A percentile compares a stretch with the other conserved stretches of the same genome.
Conservation (phyloP, 1,139 yeast genomes). For the Saccharomyces hybrid region DNA sequence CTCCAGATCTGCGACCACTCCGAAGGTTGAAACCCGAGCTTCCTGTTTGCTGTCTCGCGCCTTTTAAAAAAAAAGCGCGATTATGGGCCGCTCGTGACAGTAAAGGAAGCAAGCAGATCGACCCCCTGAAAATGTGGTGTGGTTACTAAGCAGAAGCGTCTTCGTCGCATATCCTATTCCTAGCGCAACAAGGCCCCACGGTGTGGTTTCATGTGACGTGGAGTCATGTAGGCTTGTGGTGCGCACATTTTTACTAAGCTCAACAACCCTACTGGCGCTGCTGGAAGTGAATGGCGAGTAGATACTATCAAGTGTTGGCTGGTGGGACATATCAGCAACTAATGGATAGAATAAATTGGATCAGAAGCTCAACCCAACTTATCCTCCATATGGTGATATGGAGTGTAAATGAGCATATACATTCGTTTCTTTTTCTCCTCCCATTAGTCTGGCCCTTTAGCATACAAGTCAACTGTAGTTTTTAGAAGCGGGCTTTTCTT, state of each 20-base stretch:
- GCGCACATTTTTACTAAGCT: neutral
- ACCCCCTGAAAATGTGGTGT: constrained; percentile 1
- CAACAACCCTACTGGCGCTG: neutral
- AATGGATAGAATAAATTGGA: neutral
- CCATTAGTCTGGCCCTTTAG: neutral
- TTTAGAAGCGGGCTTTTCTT: neutral
- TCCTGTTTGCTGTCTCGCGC: neutral
- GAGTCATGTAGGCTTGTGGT: neutral
- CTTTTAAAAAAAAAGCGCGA: neutral
- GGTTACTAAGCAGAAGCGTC: neutral
- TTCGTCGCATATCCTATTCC: neutral
- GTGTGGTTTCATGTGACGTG: neutral
- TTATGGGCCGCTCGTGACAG: neutral
- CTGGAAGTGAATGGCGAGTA: neutral
- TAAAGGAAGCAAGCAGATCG: neutral
- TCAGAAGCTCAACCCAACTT: neutral
- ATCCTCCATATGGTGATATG: neutral
- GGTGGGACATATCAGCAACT: neutral
- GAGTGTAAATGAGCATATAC: neutral
- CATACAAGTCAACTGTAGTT: neutral
- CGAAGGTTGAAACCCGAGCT: neutral
- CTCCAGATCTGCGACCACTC: neutral
- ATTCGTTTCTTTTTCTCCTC: neutral
- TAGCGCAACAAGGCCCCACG: neutral
- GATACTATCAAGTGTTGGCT: neutral